Evolutionary conservation across 2,329 filamentous ascomycete species (phyloP), one percentile per base, ranked within the genome.

Genomic region (Alternaria ethzedia): DNA sequence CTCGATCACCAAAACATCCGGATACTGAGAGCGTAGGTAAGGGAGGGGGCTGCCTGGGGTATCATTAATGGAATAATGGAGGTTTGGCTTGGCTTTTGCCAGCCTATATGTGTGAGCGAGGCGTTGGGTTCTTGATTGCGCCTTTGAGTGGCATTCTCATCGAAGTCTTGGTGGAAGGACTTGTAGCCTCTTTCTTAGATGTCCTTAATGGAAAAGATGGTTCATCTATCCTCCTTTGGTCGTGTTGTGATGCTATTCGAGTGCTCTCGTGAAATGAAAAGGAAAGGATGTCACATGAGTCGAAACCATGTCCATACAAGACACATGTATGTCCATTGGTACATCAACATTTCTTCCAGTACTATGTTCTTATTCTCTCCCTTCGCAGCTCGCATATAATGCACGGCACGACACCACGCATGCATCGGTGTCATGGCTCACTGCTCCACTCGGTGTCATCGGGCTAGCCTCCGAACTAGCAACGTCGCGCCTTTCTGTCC

Each of bases 51-150:
- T 11, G 30, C 36, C 10, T 6, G 30, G 23, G 20, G 36, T 7
- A 52, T 41, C 17, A 15, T 11, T 41, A 52, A 36, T 52, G 49
- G 49, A 30, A 20, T 32, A 32, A 51, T 32, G 28, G 28, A 28
- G 49, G 49, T 52, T 32, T 25, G 49, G 30, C 30, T 23, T 15
- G 49, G 20, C 20, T 52, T 52, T 41, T 23, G 30, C 13, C 13
- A 41, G 49, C 36, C 49, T 41, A 21, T 41, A 32, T 21, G 49
- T 36, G 49, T 41, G 49, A 52, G 49, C 49, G 49, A 52, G 49
- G 49, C 49, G 49, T 52, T 52, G 28, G 30, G 30, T 52, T 41
- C 15, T 41, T 52, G 20, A 41, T 17, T 23, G 49, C 20, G 49
- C 28, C 30, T 25, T 41, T 1, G 13, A 13, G 20, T 0, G 49